Evolutionary conservation across 2,329 filamentous ascomycete genomes (phyloP), one percentile per base, ranked within the genome.

Genomic region (Geoglossum cookeanum): DNA sequence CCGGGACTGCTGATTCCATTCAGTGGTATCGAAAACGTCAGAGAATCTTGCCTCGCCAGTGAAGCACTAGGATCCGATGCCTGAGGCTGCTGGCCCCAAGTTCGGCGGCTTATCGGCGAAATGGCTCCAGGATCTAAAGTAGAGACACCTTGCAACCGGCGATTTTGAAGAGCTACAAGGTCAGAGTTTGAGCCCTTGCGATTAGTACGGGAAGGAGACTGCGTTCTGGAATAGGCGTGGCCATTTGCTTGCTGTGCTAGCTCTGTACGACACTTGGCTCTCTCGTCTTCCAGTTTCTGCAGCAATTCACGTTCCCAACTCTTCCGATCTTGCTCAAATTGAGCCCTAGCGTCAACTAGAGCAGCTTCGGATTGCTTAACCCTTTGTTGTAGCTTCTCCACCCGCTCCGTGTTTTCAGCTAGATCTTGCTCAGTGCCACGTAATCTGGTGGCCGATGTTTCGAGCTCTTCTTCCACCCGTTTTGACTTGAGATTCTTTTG

Each of bases 381-480:
- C n/a, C 79, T 78, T 59, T 77, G 76, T 60, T 81, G 80, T 2
- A 94, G 71, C 15, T 75, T 71, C 51, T 81, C 78, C 30, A 85
- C 68, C 60, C 82, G 76, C 3, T 75, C 71, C 57, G 78, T 79
- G 57, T 80, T 78, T 27, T 76, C 72, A 13, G 76, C 72, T 1
- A 86, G 70, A 58, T 89, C 83, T 60, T 80, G 75, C 58, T 84
- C 79, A 6, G 83, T 74, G 15, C 72, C 75, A n/a, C 79, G 76
- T n/a, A 84, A 74, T 57, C 79, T 78, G 42, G 75, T 81, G 63
- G 75, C 79, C 60, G 79, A 73, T 55, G 79, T 78, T 64, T 96
- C 88, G 4, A 95, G 71, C 62, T 97, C 89, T 62, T 94, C 87
- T 67, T 95, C 89, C 27, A 85, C 73, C 57, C 77, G 79, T 63